Percentiles rank a stretch among this genome's conserved stretches.
Evolutionary conservation across 2,329 filamentous ascomycete genomes (phyloP).

Genomic region (Diaporthe sp.): DNA sequence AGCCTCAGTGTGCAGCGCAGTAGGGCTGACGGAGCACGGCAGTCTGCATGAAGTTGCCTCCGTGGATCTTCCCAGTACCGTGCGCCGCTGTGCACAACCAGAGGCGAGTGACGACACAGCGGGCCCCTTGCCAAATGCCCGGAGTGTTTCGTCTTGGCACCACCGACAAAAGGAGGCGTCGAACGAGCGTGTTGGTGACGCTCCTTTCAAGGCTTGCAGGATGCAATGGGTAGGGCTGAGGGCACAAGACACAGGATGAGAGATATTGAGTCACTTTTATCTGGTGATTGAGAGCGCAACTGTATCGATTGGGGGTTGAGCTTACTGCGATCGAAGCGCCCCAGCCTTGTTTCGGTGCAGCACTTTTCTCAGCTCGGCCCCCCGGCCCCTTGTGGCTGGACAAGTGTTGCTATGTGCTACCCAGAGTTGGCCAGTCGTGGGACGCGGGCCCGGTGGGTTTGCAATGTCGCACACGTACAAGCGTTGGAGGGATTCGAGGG

Average conservation of each 20-base stretch:
- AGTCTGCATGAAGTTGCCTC: conserved; percentile 26
- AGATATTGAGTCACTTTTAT: background rate
- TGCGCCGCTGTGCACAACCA: conserved; percentile 5
- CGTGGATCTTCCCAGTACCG: conserved; percentile 30
- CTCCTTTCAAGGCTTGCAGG: background rate
- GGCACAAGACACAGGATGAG: background rate
- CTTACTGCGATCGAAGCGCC: conserved; percentile 6
- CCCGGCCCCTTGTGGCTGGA: background rate
- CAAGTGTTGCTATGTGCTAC: background rate
- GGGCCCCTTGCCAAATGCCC: conserved; percentile 9
- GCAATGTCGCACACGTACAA: background rate
- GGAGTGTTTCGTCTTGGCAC: conserved; percentile 29
- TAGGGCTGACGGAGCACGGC: conserved; percentile 24
- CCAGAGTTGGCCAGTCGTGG: background rate
- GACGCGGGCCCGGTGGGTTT: background rate
- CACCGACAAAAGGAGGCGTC: conserved; percentile 21
- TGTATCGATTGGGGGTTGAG: background rate
- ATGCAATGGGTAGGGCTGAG: conserved; percentile 16
- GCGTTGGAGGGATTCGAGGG: conserved; percentile 17
- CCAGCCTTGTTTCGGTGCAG: conserved; percentile 8
- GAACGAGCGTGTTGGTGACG: conserved; percentile 1
- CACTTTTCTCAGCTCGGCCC: conserved; percentile 13
- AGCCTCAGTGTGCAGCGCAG: background rate
- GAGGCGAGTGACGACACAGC: conserved; percentile 31
- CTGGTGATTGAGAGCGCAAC: background rate